Evolutionary conservation across 805 yeast genomes (phyloP), one percentile per base, ranked within the genome.

Genomic region (Suhomyces kilbournensis): DNA sequence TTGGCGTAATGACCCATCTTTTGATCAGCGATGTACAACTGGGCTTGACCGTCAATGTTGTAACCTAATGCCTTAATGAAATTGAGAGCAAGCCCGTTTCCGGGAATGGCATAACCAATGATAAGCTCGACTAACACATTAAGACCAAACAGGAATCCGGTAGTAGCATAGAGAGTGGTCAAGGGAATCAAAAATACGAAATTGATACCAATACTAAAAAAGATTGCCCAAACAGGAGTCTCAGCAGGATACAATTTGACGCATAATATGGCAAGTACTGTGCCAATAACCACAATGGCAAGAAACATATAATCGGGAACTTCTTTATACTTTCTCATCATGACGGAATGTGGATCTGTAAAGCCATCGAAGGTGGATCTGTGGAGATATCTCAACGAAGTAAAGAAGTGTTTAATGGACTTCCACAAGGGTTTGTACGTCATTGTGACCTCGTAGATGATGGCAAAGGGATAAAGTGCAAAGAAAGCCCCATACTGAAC

Each of bases 1-100:
- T 83, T 83, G 61, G 83, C 66, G 61, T 86, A 86, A 55, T 85
- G 89, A 1, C 82, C 88, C 62, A 82, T 63, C 60, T 85, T 85
- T 75, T 81, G 79, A 59, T 83, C 86, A 7, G 75, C 70, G 34
- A 81, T 71, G 62, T 76, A 83, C 49, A 74, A 70, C 40, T 81
- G 72, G 1, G 87, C 86, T 60, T 83, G 86, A 48, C 77, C 77
- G 68, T 78, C 79, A 32, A 82, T 75, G 57, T 79, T 78, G 62
- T 76, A 80, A 26, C 87, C 86, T 58, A 76, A 78, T 8, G 85
- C 79, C 66, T 83, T 84, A 70, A 83, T 76, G 57, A 80, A 75
- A 76, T 59, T 64, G 56, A 68, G 59, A n/a, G 76, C 74, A 49
- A 64, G 53, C 35, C 70, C 68, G 50, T 70, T 71, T 46, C 75